These are phyloP conservation scores for Penicillium atrosanguineum DNA, from an alignment of 495 filamentous ascomycete species.

Conservation along the genomic window DNA sequence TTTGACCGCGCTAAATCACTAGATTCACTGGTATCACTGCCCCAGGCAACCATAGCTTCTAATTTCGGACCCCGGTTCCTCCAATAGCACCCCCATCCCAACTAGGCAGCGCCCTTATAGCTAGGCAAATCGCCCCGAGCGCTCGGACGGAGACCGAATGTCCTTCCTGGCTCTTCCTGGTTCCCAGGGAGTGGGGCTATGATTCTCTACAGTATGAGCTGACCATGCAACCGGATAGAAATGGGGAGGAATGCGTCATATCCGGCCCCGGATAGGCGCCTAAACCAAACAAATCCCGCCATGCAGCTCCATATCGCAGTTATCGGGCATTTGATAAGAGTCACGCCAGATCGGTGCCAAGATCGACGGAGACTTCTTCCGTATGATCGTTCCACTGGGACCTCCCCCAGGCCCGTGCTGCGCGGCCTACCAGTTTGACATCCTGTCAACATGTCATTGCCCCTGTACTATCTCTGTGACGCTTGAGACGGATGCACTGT, in stretches of 20 bases:
- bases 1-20: neutral
- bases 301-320: neutral
- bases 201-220: neutral
- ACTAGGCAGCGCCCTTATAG: neutral
- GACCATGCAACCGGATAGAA: slow-evolving; percentile 8
- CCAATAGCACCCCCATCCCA: slow-evolving; percentile 7
- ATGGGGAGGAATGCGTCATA: neutral
- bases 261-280: neutral
- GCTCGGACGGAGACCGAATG: slow-evolving; percentile 3
- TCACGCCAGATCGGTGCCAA: slow-evolving; percentile 14
- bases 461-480: neutral
- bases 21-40: neutral
- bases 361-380: neutral
- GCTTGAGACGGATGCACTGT: neutral
- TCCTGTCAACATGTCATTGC: neutral
- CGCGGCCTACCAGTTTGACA: slow-evolving; percentile 10
- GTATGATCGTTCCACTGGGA: neutral
- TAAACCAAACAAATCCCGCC: neutral
- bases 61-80: neutral
- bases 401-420: neutral
- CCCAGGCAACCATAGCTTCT: neutral
- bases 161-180: neutral
- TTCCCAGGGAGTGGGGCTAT: neutral
- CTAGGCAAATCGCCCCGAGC: neutral
- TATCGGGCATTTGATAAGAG: slow-evolving; percentile 10